Conservation (phyloP, 345 rosid species). For the Abelmoschus esculentus region DNA sequence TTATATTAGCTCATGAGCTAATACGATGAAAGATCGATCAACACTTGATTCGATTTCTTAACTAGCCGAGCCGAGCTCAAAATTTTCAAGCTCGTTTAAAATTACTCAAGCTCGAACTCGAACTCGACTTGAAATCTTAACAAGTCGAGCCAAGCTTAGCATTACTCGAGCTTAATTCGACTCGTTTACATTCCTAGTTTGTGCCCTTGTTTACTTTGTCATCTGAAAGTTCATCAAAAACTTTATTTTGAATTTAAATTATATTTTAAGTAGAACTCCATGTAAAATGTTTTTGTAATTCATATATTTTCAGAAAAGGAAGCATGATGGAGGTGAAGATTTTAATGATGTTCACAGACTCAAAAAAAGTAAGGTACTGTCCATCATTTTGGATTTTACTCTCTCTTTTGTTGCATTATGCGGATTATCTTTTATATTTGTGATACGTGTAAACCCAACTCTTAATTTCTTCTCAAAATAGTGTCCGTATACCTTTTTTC, state of each 20-base stretch:
- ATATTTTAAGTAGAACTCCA: background rate
- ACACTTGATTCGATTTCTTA: no score
- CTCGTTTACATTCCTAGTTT: background rate
- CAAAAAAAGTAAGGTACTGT: constrained; percentile 89
- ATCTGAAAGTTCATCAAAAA: background rate
- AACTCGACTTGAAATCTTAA: no score
- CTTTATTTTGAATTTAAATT: background rate
- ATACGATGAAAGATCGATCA: no score
- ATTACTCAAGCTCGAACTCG: no score
- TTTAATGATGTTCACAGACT: constrained; percentile 71
- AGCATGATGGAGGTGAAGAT: constrained; percentile 93
- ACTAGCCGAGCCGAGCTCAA: no score
- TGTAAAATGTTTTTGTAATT: background rate
- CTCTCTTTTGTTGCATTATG: background rate
- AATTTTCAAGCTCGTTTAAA: no score
- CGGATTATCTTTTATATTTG: background rate
- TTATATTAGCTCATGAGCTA: no score
- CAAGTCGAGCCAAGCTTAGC: no score
- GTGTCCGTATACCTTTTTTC: background rate
- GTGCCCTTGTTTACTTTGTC: background rate
- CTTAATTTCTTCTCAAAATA: background rate
- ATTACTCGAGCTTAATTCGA: no score
- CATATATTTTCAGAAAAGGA: constrained; percentile 71
- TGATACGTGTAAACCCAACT: background rate
- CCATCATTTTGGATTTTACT: background rate